A percentile compares a stretch with the other conserved stretches of the same genome.
These are phyloP conservation scores for Tolypocladium nubicola DNA, from an alignment of 2,329 filamentous ascomycete genomes.

Conservation along the genomic window DNA sequence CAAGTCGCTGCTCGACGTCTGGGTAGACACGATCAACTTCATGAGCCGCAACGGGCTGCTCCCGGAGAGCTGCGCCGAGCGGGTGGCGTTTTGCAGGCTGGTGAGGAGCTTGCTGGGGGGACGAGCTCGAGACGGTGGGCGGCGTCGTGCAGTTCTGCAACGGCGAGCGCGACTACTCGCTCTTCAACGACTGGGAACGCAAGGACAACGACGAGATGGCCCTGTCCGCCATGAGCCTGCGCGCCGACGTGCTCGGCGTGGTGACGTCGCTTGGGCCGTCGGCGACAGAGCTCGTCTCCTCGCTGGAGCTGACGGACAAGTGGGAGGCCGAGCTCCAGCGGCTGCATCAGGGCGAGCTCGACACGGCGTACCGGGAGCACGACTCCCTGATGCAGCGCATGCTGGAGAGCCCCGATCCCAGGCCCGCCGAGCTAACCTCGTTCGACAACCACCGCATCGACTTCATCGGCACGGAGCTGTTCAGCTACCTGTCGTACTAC, in stretches of 20 bases:
- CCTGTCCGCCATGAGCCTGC: conserved; percentile 3
- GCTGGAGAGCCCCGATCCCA: conserved; percentile 2
- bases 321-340: conserved; percentile 7
- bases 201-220: conserved; percentile 1
- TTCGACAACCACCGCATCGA: conserved; percentile 2
- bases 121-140: conserved; percentile 2
- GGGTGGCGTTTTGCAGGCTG: conserved; percentile 2
- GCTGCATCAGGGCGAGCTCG: conserved; percentile 3
- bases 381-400: conserved; percentile 4
- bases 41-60: conserved; percentile 6
- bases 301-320: conserved; percentile 3
- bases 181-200: background rate
- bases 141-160: conserved; percentile 5
- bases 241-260: conserved; percentile 2
- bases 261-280: conserved; percentile 4
- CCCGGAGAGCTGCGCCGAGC: background rate
- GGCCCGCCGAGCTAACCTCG: background rate
- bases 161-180: background rate
- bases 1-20: conserved; percentile 12
- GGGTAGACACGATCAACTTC: conserved; percentile 10
- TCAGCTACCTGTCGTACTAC: conserved; percentile 3
- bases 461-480: conserved; percentile 3
- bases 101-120: conserved; percentile 5
- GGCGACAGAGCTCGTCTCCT: conserved; percentile 3
- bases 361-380: conserved; percentile 4